Evolutionary conservation across 1,139 yeast species (phyloP).

Genomic region (Pichia sp.): DNA sequence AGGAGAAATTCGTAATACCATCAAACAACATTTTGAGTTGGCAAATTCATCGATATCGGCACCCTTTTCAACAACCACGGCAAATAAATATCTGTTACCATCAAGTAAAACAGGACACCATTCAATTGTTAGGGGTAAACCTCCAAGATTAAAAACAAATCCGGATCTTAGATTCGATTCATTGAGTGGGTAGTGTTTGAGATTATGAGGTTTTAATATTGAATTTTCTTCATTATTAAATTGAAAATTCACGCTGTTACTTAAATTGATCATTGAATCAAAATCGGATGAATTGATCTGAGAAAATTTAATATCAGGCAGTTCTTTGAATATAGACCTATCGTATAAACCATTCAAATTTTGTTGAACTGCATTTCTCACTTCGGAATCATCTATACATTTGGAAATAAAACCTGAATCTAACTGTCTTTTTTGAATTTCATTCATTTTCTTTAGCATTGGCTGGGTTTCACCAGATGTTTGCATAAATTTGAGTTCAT

Average conservation of each 20-base stretch:
- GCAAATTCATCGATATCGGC: conserved; percentile 7
- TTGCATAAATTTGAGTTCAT: neutral
- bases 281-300: neutral
- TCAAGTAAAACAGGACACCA: conserved; percentile 35
- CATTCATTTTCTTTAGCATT: conserved; percentile 1
- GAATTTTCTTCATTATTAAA: conserved; percentile 1
- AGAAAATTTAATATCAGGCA: conserved; percentile 1
- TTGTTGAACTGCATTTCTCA: conserved; percentile 1
- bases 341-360: conserved; percentile 3
- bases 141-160: conserved; percentile 45
- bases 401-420: conserved; percentile 3
- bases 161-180: conserved; percentile 31
- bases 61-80: conserved; percentile 13
- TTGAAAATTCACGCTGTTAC: conserved; percentile 1
- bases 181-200: conserved; percentile 13
- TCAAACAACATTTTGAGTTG: conserved; percentile 1
- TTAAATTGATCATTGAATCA: neutral
- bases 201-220: neutral
- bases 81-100: conserved; percentile 19
- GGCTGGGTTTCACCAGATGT: neutral
- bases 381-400: neutral
- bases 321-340: neutral
- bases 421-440: conserved; percentile 1
- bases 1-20: conserved; percentile 1
- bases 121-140: conserved; percentile 42